Percentiles rank a stretch among this genome's conserved stretches.
Conservation (phyloP, 2,329 filamentous ascomycete species). For the Monilinia fructigena region DNA sequence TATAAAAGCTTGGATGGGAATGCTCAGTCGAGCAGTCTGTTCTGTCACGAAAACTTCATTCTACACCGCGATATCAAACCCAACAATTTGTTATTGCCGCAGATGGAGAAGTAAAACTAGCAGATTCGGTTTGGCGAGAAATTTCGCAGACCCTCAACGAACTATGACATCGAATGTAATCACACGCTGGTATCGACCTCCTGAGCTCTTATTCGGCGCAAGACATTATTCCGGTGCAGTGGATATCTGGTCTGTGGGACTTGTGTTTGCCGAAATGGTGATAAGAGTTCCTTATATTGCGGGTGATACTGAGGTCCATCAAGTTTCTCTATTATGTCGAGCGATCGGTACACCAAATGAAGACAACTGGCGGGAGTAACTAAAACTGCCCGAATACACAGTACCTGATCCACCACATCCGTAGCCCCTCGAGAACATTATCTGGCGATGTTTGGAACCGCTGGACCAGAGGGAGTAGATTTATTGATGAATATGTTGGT, state of each 20-base stretch:
- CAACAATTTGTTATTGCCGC: conserved; percentile 96
- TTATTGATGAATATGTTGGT: conserved; percentile 80
- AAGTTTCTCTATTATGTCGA: conserved; percentile 80
- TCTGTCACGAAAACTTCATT: conserved; percentile 92
- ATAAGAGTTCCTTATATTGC: conserved; percentile 80
- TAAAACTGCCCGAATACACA: conserved; percentile 76
- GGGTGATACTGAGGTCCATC: conserved; percentile 80
- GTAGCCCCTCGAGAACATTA: conserved; percentile 70
- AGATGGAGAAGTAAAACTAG: conserved; percentile 90
- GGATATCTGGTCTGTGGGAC: conserved; percentile 90
- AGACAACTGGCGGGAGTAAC: conserved; percentile 91
- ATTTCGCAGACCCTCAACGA: conserved; percentile 82
- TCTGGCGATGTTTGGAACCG: conserved; percentile 71
- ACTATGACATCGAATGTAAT: conserved; percentile 94
- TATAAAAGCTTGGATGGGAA: conserved; percentile 98
- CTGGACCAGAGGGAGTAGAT: conserved; percentile 81
- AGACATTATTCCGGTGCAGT: conserved; percentile 86
- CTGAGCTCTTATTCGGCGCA: conserved; percentile 88
- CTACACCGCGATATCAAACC: conserved; percentile 98
- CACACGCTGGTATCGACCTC: conserved; percentile 93
- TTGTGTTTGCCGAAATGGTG: conserved; percentile 89
- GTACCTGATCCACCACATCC: conserved; percentile 56
- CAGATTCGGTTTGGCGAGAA: conserved; percentile 91
- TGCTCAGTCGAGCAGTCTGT: conserved; percentile 91
- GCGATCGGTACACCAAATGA: conserved; percentile 88